Evolutionary conservation across 2,329 filamentous ascomycete species (phyloP).

Genomic region (Albophoma yamanashiensis): DNA sequence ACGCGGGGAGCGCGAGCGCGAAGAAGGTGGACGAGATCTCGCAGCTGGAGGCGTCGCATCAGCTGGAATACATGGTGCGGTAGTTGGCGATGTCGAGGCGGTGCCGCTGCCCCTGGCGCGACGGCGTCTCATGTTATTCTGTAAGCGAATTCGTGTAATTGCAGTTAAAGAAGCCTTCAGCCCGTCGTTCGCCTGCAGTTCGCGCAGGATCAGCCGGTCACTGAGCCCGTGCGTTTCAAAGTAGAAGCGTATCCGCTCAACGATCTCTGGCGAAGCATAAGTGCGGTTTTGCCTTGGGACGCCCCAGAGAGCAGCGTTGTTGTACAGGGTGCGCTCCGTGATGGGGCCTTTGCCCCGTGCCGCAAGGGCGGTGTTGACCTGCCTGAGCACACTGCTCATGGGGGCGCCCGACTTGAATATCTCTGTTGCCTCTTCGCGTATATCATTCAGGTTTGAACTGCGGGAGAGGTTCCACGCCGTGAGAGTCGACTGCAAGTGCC

Average conservation of each 20-base stretch:
- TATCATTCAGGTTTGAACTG: background rate
- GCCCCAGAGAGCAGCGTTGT: background rate
- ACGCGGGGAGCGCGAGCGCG: constrained; percentile 40
- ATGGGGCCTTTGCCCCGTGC: background rate
- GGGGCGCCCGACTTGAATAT: background rate
- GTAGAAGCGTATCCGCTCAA: background rate
- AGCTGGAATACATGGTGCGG: background rate
- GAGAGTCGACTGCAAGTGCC: background rate
- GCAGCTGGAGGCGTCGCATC: constrained; percentile 21
- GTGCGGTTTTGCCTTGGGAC: background rate
- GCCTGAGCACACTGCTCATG: too few species aligned
- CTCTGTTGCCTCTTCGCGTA: background rate
- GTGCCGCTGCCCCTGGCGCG: background rate
- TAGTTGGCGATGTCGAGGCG: background rate
- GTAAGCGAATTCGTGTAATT: background rate
- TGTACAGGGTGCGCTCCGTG: background rate
- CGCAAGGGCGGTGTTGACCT: too few species aligned
- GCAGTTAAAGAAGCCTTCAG: background rate
- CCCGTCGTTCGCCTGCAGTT: background rate
- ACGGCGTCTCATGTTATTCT: background rate
- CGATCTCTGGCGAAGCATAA: background rate
- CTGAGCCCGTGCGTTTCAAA: background rate
- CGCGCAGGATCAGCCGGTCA: background rate
- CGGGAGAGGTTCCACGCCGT: background rate
- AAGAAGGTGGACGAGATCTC: constrained; percentile 33